Conservation (phyloP, 345 rosid genomes). For the Moricandia moricandioides region DNA sequence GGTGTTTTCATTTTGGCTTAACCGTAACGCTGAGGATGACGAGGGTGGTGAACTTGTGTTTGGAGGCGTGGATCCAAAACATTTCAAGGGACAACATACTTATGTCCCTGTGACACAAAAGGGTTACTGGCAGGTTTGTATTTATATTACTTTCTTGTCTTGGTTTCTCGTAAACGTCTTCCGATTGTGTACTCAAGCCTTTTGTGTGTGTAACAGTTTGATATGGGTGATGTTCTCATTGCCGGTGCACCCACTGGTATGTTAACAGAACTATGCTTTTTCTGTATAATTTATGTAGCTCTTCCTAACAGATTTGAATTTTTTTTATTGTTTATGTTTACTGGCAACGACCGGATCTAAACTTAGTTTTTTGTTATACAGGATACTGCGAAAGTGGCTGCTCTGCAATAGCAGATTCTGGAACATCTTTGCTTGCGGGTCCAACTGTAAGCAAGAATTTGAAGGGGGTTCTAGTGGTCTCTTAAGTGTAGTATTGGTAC, state of each 20-base stretch:
- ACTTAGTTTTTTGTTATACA: conserved; percentile 39
- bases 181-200: conserved; percentile 1
- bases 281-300: neutral
- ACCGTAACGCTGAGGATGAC: conserved; percentile 69
- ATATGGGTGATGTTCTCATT: conserved; percentile 90
- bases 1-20: conserved; percentile 95
- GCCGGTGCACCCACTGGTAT: conserved; percentile 72
- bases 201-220: conserved; percentile 51
- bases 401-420: conserved; percentile 96
- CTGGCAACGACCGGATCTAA: conserved; percentile 19
- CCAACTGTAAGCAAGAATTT: conserved; percentile 60
- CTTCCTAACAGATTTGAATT: neutral
- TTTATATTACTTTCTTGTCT: conserved; percentile 13
- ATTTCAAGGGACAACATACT: conserved; percentile 84
- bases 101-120: conserved; percentile 85
- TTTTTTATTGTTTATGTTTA: conserved; percentile 1
- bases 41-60: conserved; percentile 92
- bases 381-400: conserved; percentile 75
- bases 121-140: conserved; percentile 96
- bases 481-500: neutral
- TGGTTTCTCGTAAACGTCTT: neutral
- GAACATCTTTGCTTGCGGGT: conserved; percentile 92
- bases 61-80: conserved; percentile 87
- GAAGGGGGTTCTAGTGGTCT: neutral
- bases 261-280: conserved; percentile 15